Evolutionary conservation across 1,284 basidiomycete species (phyloP), one percentile per base, ranked within the genome.

Genomic region (Ustilago lituana): DNA sequence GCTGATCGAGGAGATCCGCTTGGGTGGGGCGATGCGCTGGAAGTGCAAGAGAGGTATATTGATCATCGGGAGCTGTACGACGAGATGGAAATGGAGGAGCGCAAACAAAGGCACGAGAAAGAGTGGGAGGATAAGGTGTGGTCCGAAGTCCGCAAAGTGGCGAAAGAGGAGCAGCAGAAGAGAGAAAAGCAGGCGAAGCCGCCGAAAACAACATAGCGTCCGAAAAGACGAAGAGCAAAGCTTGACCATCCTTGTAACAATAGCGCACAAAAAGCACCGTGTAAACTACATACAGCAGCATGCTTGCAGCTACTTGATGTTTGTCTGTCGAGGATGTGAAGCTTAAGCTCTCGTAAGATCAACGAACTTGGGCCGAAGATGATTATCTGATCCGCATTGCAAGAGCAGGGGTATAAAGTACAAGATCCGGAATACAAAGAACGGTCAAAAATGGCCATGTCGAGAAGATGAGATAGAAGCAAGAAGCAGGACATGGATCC

Each of bases 11-110:
- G 77, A 31, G 54, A 57, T 15, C 65, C 73, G 7, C 38, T 60
- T 5, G 76, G 75, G n/a, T 77, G 74, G 76, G 74, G 72, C 20
- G 55, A 66, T 31, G 67, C 72, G 20, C 43, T 59, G 17, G 77
- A 79, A 27, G 74, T 79, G 37, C 76, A 79, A 32, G 77, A 79
- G 39, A 45, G 77, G 23, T 79, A 70, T 40, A 48, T 79, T 24
- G 76, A 77, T 44, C 68, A 73, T 32, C 41, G 57, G 3, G 50
- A 70, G 4, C 17, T 61, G 17, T 76, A 65, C 29, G 63, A 70
- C 15, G 66, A 64, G 47, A 38, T 40, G 7, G 63, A 71, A 31
- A 35, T 36, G 41, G 56, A 67, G 32, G 56, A 67, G 52, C 44
- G 56, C 17, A 59, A 67, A 44, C 46, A 73, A 41, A 32, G 37